Conservation (phyloP, 106 monocot genomes). For the Dioscorea alata region DNA sequence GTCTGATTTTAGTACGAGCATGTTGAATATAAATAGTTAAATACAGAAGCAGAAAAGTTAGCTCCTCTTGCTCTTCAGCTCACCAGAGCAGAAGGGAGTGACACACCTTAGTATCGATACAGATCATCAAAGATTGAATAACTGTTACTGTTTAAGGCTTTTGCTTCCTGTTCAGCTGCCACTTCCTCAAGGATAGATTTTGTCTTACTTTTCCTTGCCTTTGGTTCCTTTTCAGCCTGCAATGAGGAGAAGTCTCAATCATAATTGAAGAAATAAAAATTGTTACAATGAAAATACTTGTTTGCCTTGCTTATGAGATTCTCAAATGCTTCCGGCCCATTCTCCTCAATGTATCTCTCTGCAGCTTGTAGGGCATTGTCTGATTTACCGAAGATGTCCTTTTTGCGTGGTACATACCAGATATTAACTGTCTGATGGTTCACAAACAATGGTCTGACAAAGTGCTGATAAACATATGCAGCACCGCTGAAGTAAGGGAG, state of each 20-base stretch:
- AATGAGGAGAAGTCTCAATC: not conserved
- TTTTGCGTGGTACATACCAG: slow-evolving; percentile 45
- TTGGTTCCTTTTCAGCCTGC: slow-evolving; percentile 29
- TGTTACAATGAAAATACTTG: not conserved
- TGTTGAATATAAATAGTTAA: too few relatives aligned
- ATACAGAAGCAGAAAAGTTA: too few relatives aligned
- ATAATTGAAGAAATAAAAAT: not conserved
- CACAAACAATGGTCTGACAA: slow-evolving; percentile 44
- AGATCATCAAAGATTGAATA: slow-evolving; percentile 32
- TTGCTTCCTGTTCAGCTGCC: slow-evolving; percentile 20
- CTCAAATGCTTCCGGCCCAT: slow-evolving; percentile 78
- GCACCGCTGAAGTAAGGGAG: slow-evolving; percentile 93
- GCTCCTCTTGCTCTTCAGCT: too few relatives aligned
- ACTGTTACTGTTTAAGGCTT: slow-evolving; percentile 16
- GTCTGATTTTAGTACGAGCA: too few relatives aligned
- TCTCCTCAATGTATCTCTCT: slow-evolving; percentile 64
- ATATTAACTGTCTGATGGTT: slow-evolving; percentile 59
- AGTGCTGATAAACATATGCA: slow-evolving; percentile 80
- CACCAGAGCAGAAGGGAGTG: too few relatives aligned
- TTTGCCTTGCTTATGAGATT: slow-evolving; percentile 78
- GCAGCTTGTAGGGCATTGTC: slow-evolving; percentile 74
- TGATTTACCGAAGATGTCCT: slow-evolving; percentile 25
- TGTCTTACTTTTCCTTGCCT: slow-evolving; percentile 5
- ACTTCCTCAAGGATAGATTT: slow-evolving; percentile 41
- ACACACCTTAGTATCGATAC: slow-evolving; percentile 22